A percentile compares a stretch with the other conserved stretches of the same genome.
Evolutionary conservation across 139 green algal genomes (phyloP).

Genomic region (Chlamydomonas sp.): DNA sequence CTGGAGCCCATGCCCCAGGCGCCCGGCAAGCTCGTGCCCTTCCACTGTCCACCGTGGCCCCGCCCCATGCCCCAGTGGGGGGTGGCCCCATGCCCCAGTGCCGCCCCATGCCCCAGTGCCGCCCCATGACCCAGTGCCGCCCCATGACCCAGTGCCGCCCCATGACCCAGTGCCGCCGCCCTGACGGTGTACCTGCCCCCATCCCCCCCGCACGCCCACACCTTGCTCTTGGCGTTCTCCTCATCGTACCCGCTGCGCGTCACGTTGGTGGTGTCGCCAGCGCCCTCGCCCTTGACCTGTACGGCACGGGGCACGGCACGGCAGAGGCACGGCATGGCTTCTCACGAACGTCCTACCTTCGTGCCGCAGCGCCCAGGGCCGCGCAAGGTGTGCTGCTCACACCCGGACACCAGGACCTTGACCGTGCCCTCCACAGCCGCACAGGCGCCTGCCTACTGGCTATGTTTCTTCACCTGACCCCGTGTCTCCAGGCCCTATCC

Average conservation of each 20-base stretch:
- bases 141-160: neutral
- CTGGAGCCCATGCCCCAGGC: too few relatives aligned
- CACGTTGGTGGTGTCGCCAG: neutral
- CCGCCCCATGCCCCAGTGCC: neutral
- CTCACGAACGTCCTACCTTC: neutral
- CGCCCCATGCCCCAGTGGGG: neutral
- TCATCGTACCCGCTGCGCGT: neutral
- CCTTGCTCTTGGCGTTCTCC: conserved; percentile 21
- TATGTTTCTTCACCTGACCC: too few relatives aligned
- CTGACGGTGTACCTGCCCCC: neutral
- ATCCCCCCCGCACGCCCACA: neutral
- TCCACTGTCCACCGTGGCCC: neutral
- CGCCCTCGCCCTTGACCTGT: conserved; percentile 28
- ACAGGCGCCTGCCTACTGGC: too few relatives aligned
- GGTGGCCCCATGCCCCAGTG: neutral
- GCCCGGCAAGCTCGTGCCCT: too few relatives aligned
- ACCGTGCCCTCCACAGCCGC: neutral
- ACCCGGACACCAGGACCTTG: neutral
- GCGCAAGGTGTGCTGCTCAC: conserved; percentile 1
- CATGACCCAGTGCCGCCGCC: neutral
- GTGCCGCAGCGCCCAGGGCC: neutral
- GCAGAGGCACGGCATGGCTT: neutral
- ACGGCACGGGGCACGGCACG: neutral
- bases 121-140: neutral
- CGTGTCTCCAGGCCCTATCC: too few relatives aligned